Conservation (phyloP, 1,139 yeast species). For the Candida sp. region DNA sequence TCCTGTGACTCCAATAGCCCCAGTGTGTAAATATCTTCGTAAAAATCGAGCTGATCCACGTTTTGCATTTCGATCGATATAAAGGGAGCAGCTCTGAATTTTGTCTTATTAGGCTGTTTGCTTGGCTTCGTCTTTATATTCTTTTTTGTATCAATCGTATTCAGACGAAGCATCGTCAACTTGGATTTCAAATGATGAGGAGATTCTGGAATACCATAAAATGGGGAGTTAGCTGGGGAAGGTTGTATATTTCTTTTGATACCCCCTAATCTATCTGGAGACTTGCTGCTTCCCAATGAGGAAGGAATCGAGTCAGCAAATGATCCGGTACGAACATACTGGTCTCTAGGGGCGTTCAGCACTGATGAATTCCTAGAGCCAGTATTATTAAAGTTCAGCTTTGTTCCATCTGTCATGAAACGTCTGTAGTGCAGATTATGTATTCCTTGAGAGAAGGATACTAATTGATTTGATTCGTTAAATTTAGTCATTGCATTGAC, state of each 20-base stretch:
- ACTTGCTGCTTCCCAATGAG: constrained; percentile 8
- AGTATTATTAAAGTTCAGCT: not conserved
- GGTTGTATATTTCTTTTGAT: constrained; percentile 6
- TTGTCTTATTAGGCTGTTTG: constrained; percentile 11
- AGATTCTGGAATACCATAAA: constrained; percentile 1
- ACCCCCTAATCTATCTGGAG: constrained; percentile 11
- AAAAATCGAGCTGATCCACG: constrained; percentile 52
- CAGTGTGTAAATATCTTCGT: constrained; percentile 43
- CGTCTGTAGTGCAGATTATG: constrained; percentile 1
- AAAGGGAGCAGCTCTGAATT: constrained; percentile 27
- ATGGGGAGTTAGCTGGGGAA: constrained; percentile 3
- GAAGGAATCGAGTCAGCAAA: constrained; percentile 9
- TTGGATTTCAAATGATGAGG: constrained; percentile 1
- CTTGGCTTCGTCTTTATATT: constrained; percentile 5
- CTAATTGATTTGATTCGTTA: constrained; percentile 12
- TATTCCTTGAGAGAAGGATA: not conserved
- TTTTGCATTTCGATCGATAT: constrained; percentile 55
- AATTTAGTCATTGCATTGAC: constrained; percentile 11
- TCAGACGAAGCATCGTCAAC: constrained; percentile 1
- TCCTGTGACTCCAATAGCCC: constrained; percentile 48
- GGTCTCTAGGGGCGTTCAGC: constrained; percentile 20
- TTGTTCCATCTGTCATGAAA: not conserved
- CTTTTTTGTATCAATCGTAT: constrained; percentile 6
- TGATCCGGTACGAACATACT: constrained; percentile 6
- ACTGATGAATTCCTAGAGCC: constrained; percentile 16